Evolutionary conservation across 805 yeast genomes (phyloP), one percentile per base, ranked within the genome.

Genomic region (Metschnikowia baotianmanensis): DNA sequence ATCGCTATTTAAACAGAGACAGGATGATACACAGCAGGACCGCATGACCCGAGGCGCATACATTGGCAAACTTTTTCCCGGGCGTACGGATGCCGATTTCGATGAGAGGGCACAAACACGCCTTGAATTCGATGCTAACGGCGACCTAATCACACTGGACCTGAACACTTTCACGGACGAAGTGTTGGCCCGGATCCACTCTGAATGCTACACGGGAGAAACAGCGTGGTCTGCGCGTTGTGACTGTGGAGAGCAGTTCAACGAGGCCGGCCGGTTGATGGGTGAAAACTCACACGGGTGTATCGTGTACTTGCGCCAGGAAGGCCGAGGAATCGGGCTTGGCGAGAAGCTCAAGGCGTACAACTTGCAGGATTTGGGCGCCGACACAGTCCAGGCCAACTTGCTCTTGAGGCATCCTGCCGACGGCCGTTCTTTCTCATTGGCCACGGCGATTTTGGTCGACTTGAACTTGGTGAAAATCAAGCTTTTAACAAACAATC

Each of bases 221-320:
- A 93, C 97, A 1, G 98, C 97, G 8, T 93, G 99, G 99, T 81
- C 91, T 43, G 98, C 99, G 1, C 76, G 99, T 40, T 93, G 99
- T 63, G 99, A 93, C 64, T 93, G 99, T 66, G 99, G 99, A 16
- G 99, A 93, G 64, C 99, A 93, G 68, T 86, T 93, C 55, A 97
- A 93, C 63, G 96, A 95, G 63, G 98, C 98, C 2, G 99, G 97
- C 7, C 75, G 95, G 47, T 63, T 88, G 31, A 93, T 93, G 91
- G 96, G 96, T 6, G 69, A 74, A 42, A 74, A 73, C 35, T 96
- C 96, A 13, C 84, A 81, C 50, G 99, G 99, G 17, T 90, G 96
- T 53, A 89, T 93, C 36, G 98, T 93, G 2, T 93, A 93, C 60
- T 69, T 93, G 49, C 78, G 99, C 57, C 99, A 93, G 65, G 99